Evolutionary conservation across 129 eudicot genomes (phyloP).

Genomic region (Helianthus tuberosus): DNA sequence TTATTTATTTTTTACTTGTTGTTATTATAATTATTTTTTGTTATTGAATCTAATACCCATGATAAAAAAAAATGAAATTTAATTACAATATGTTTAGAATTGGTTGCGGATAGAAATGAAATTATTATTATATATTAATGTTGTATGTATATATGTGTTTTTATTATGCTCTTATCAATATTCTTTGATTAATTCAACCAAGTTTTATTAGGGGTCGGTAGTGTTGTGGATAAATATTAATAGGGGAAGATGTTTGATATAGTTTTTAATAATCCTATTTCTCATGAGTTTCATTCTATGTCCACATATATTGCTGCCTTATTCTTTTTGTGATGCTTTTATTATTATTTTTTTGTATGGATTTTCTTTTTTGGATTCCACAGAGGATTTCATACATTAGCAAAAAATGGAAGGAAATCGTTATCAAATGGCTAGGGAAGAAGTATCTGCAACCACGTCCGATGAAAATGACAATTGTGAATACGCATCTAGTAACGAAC

Average conservation of each 20-base stretch:
- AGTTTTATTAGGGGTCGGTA: too few relatives aligned
- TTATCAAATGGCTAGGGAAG: slow-evolving; percentile 4
- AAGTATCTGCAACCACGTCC: not conserved
- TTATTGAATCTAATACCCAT: not conserved
- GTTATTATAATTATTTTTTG: too few relatives aligned
- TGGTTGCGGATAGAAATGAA: not conserved
- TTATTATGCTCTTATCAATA: slow-evolving; percentile 30
- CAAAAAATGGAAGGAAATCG: not conserved
- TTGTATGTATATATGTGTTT: not conserved
- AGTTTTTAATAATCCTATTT: too few relatives aligned
- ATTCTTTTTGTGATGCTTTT: too few relatives aligned
- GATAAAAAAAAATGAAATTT: not conserved
- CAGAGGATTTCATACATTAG: not conserved
- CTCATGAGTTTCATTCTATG: too few relatives aligned
- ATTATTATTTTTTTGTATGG: not conserved
- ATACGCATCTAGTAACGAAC: not conserved
- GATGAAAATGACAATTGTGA: not conserved
- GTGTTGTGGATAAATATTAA: too few relatives aligned
- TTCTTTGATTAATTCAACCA: too few relatives aligned
- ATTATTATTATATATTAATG: not conserved
- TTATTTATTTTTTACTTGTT: too few relatives aligned
- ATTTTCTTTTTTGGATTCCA: not conserved
- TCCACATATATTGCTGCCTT: too few relatives aligned
- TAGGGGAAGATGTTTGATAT: too few relatives aligned
- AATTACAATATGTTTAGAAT: not conserved